Conservation (phyloP, 176 grass and related monocot genomes). For the Triticum timopheevii region DNA sequence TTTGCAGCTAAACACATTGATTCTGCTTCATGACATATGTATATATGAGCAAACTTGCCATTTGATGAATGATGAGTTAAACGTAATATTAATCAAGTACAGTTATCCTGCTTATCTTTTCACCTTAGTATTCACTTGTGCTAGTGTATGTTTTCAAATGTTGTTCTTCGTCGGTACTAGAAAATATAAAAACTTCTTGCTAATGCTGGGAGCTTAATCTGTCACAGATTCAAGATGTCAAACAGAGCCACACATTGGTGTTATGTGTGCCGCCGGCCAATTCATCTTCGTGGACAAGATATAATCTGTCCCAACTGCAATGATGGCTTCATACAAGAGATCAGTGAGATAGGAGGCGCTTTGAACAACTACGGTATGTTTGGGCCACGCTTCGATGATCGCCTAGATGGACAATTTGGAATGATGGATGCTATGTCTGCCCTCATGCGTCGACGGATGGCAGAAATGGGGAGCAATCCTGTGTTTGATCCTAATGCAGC, state of each 20-base stretch:
- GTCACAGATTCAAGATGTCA: constrained; percentile 54
- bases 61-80: background rate
- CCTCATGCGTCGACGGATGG: constrained; percentile 50
- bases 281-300: constrained; percentile 44
- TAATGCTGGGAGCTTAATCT: constrained; percentile 13
- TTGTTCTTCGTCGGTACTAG: background rate
- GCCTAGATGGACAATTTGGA: constrained; percentile 42
- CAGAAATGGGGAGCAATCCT: constrained; percentile 34
- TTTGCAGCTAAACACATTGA: background rate
- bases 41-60: background rate
- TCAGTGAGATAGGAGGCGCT: constrained; percentile 62
- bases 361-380: constrained; percentile 56
- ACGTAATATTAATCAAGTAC: background rate
- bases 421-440: constrained; percentile 79
- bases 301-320: constrained; percentile 80
- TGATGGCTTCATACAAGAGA: constrained; percentile 84
- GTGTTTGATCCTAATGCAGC: constrained; percentile 43
- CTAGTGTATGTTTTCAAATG: background rate
- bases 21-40: background rate
- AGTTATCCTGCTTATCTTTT: constrained; percentile 3
- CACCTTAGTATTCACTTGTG: background rate
- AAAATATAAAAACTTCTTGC: constrained; percentile 10
- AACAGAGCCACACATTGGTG: constrained; percentile 96
- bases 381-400: constrained; percentile 37
- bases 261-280: constrained; percentile 65